Evolutionary conservation across 805 yeast genomes (phyloP).

Genomic region (Candida mattraensis): DNA sequence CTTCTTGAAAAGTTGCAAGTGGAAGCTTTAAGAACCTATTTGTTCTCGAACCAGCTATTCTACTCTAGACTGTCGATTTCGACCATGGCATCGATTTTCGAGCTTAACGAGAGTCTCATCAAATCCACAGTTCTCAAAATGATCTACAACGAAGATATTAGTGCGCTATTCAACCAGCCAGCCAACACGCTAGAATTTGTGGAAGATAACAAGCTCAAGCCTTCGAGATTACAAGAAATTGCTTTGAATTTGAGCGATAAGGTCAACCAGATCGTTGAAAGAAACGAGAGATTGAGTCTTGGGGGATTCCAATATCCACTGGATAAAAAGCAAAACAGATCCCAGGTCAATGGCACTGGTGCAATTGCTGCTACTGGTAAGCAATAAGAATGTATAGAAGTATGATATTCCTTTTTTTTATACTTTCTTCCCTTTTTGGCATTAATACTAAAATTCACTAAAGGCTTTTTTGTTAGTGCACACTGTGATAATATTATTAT

Average conservation of each 20-base stretch:
- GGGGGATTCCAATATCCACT: constrained; percentile 57
- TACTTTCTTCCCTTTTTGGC: too few relatives aligned
- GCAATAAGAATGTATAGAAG: constrained; percentile 9
- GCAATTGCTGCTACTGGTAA: too few relatives aligned
- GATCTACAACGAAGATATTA: constrained; percentile 75
- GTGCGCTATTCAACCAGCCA: constrained; percentile 70
- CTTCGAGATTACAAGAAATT: constrained; percentile 82
- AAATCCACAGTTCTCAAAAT: constrained; percentile 66
- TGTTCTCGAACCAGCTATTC: constrained; percentile 77
- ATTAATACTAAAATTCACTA: constrained; percentile 1
- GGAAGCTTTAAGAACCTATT: constrained; percentile 90
- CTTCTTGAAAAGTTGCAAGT: constrained; percentile 76
- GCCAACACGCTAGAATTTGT: constrained; percentile 64
- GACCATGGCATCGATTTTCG: constrained; percentile 66
- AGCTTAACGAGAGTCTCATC: constrained; percentile 56
- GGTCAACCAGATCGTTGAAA: constrained; percentile 73
- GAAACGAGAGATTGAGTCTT: constrained; percentile 79
- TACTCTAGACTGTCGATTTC: constrained; percentile 72
- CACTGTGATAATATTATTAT: too few relatives aligned
- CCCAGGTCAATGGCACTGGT: constrained; percentile 8
- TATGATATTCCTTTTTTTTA: too few relatives aligned
- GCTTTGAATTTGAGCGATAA: constrained; percentile 83
- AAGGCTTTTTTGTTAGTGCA: not conserved
- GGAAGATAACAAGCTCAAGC: constrained; percentile 62
- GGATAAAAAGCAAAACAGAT: constrained; percentile 14